Evolutionary conservation across 1,284 basidiomycete species (phyloP), one percentile per base, ranked within the genome.

Genomic region (Coniferiporia sulphurascens): DNA sequence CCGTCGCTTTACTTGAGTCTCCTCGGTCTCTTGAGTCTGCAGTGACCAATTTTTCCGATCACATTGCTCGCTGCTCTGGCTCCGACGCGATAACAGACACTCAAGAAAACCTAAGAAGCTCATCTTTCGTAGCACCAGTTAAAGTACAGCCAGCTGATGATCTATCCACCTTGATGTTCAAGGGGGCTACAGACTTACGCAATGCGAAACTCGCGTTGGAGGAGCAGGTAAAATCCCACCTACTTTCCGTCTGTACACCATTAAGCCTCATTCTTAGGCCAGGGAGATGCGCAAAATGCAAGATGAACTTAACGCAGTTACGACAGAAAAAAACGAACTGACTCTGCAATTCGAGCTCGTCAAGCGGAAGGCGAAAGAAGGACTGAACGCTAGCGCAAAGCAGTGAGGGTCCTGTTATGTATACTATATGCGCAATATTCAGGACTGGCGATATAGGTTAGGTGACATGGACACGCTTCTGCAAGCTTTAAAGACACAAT

Each of bases 141-240:
- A 41, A 19, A 5, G 35, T 15, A 27, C 43, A 58, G 4, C 15
- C 56, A 19, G 41, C 22, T 12, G 61, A 62, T 21, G 57, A 62
- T 27, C 27, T 59, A 21, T 59, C 57, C 3, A 38, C 41, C 19
- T 27, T 62, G 15, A 48, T 62, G 61, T 49, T 59, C 27, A 59
- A 62, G 38, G 61, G 57, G 6, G 61, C 61, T n/a, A 62, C 61
- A 21, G 61, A 59, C 43, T 19, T 62, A 21, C 55, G 58, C 38
- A 48, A 56, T 21, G 50, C 55, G 15, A 55, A 56, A 15, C 34
- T 52, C 22, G 53, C 53, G 27, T 36, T 62, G 1, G 61, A 62
- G 17, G 58, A 62, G 55, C 46, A 62, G 49, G 61, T 56, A 44
- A 50, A 35, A 5, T 13, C 48, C 3, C 21, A 12, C 13, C 13